Evolutionary conservation across 2,329 filamentous ascomycete species (phyloP), one percentile per base, ranked within the genome.

Genomic region (Exserohilum turcica): DNA sequence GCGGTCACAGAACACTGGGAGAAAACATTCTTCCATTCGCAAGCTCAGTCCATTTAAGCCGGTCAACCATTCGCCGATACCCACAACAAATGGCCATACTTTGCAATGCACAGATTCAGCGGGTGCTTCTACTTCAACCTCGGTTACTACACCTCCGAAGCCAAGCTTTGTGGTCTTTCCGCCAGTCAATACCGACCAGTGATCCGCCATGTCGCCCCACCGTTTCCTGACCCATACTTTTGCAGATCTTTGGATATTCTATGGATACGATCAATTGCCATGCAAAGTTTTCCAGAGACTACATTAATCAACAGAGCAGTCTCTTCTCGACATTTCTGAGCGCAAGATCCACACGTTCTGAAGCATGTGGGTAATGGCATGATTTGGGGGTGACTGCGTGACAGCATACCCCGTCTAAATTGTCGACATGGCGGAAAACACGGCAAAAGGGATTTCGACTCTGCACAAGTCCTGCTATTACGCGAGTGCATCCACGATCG

Each of bases 261-360:
- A 52, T 35, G 46, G 46, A 42, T 60, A 60, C 13, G 45, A 46
- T 18, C 52, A 45, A 31, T 59, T 49, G 29, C 49, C 56, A 48
- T 57, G 62, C 0, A n/a, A n/a, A n/a, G n/a, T n/a, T n/a, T n/a
- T n/a, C n/a, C n/a, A n/a, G n/a, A n/a, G n/a, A n/a, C n/a, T n/a
- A n/a, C n/a, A n/a, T n/a, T n/a, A n/a, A n/a, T n/a, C n/a, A n/a
- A n/a, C n/a, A n/a, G 84, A 81, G 42, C 13, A 50, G 31, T 8
- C n/a, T 36, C 18, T 38, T 76, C 2, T 85, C 80, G n/a, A 84
- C 78, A 50, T 84, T 85, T 8, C 59, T 67, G 57, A 85, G 84
- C 0, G 81, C 79, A 33, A 52, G 51, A 15, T 55, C 59, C 8
- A 63, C 48, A 35, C 62, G 57, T 18, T 53, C 42, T 35, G 15